Conservation (phyloP, 305 asterid genomes). For the Fraxinus platypoda region DNA sequence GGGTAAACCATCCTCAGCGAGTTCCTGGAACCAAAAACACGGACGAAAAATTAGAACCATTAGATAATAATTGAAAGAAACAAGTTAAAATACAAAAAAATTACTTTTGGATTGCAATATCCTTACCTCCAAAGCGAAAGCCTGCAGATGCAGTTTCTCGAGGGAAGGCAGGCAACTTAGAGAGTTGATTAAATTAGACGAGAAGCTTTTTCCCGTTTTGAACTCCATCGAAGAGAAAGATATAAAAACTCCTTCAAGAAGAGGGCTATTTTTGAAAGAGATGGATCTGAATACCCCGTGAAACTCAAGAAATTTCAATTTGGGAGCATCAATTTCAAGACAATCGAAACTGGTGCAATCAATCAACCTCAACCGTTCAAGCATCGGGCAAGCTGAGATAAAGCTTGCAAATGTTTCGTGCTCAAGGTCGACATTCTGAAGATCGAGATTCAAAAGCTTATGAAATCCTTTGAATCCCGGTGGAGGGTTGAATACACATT, state of each 20-base stretch:
- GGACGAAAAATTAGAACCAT: neutral
- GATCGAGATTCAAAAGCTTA: neutral
- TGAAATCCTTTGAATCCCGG: neutral
- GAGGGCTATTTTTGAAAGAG: neutral
- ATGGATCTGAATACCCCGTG: neutral
- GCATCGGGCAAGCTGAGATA: neutral
- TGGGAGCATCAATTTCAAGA: slow-evolving; percentile 7
- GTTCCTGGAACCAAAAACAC: neutral
- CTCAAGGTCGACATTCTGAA: neutral
- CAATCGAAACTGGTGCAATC: neutral
- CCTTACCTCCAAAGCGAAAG: neutral
- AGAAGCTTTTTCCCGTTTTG: neutral
- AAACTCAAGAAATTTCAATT: slow-evolving; percentile 2
- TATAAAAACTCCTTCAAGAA: neutral
- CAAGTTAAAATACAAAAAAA: neutral
- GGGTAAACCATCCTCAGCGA: neutral
- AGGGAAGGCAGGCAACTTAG: neutral
- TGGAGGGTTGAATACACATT: neutral
- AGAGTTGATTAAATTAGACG: neutral
- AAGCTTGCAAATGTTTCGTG: neutral
- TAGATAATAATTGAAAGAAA: neutral
- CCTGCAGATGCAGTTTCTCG: neutral
- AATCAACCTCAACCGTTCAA: slow-evolving; percentile 1
- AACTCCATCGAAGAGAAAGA: neutral
- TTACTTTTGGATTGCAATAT: neutral